Conservation (phyloP, 345 rosid genomes). For the Nephelium lappaceum region DNA sequence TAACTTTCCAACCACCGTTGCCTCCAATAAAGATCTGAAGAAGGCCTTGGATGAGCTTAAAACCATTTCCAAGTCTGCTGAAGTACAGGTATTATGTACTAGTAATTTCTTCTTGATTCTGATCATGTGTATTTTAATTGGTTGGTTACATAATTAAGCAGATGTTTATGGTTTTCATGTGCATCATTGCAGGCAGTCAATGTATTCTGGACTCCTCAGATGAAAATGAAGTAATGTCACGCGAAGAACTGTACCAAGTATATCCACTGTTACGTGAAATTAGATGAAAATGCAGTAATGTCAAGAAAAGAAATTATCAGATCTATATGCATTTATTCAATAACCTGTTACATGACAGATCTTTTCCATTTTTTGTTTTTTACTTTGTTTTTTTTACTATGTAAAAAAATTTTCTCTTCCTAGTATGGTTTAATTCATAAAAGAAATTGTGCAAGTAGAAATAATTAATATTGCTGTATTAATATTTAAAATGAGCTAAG, state of each 20-base stretch:
- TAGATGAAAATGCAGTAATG: not conserved
- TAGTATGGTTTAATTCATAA: no score
- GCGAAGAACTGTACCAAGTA: not conserved
- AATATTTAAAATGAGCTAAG: no score
- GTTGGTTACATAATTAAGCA: not conserved
- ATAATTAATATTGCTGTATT: no score
- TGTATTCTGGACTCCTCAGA: slow-evolving; percentile 5
- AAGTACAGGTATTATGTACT: not conserved
- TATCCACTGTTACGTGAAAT: not conserved
- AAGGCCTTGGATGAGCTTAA: not conserved
- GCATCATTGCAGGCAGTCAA: not conserved
- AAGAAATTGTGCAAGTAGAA: no score
- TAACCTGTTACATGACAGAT: no score
- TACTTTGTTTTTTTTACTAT: no score
- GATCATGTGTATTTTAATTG: not conserved
- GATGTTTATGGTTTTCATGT: not conserved
- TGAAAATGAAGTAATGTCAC: slow-evolving; percentile 5
- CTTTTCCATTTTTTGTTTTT: no score
- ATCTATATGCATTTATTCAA: no score
- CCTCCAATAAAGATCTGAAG: not conserved
- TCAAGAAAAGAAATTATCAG: no score
- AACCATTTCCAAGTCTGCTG: not conserved
- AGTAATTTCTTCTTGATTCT: no score
- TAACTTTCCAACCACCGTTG: not conserved
- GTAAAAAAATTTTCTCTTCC: no score